Evolutionary conservation across 176 grass and related monocot species (phyloP).

Genomic region (Aegilops umbellulata): DNA sequence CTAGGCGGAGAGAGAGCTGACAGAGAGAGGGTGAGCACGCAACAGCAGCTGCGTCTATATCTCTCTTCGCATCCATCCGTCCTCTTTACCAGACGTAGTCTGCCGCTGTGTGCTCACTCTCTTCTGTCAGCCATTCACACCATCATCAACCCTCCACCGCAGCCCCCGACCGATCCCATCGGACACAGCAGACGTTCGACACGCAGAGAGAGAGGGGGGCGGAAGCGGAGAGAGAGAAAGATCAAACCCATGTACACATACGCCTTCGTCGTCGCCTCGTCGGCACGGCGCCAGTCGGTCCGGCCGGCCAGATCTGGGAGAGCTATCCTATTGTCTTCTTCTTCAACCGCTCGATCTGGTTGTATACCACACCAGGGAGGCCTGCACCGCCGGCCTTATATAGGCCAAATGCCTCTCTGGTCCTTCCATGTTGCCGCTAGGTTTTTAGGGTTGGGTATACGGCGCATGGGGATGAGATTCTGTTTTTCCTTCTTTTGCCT

Average conservation of each 20-base stretch:
- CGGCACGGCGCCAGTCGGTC: not conserved
- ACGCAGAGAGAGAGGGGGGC: not conserved
- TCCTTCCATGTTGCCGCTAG: not conserved
- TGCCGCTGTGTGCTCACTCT: conserved; percentile 70
- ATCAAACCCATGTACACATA: not conserved
- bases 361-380: not conserved
- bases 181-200: not conserved
- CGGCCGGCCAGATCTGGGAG: conserved; percentile 28
- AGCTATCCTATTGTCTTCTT: conserved; percentile 24
- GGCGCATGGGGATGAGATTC: conserved; percentile 3
- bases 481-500: not conserved
- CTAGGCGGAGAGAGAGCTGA: conserved; percentile 39
- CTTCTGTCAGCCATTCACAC: conserved; percentile 57
- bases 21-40: conserved; percentile 75
- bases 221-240: not conserved
- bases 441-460: conserved; percentile 22
- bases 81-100: conserved; percentile 45
- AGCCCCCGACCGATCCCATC: conserved; percentile 13
- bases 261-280: conserved; percentile 8
- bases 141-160: not conserved
- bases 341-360: not conserved
- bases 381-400: conserved; percentile 22
- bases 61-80: not conserved
- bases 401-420: conserved; percentile 12
- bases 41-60: conserved; percentile 41